These are phyloP conservation scores for Curvularia verruculosa DNA, from an alignment of 2,329 filamentous ascomycete genomes.

Conservation along the genomic window DNA sequence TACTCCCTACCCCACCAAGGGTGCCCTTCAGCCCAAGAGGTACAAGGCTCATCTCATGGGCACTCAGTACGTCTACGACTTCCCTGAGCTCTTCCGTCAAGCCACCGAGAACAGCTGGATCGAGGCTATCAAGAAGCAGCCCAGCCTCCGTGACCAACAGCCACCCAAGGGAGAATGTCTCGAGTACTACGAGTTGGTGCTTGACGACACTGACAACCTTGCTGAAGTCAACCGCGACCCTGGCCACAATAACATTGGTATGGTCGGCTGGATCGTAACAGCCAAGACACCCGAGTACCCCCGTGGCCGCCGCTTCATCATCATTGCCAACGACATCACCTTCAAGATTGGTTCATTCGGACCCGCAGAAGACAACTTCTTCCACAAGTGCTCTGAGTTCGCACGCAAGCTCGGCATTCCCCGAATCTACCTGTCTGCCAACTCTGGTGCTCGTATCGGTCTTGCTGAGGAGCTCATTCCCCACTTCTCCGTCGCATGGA, in stretches of 20 bases:
- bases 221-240: slow-evolving; percentile 93
- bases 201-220: slow-evolving; percentile 91
- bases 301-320: slow-evolving; percentile 86
- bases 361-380: slow-evolving; percentile 95
- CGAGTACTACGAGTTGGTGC: slow-evolving; percentile 89
- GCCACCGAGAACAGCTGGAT: slow-evolving; percentile 95
- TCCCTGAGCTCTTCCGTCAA: slow-evolving; percentile 98
- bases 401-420: slow-evolving; percentile 94
- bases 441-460: slow-evolving; percentile 96
- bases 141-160: slow-evolving; percentile 77
- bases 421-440: slow-evolving; percentile 96
- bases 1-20: slow-evolving; percentile 96
- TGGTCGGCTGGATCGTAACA: slow-evolving; percentile 98
- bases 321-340: slow-evolving; percentile 98
- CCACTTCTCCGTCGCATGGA: slow-evolving; percentile 97
- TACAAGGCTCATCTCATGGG: slow-evolving; percentile 99
- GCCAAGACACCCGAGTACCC: slow-evolving; percentile 96
- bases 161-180: slow-evolving; percentile 89
- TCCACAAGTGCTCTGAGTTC: slow-evolving; percentile 97
- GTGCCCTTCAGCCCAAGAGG: slow-evolving; percentile 96
- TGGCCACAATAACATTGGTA: slow-evolving; percentile 93
- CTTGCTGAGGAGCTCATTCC: slow-evolving; percentile 97
- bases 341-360: slow-evolving; percentile 99
- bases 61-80: slow-evolving; percentile 99
- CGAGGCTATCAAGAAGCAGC: slow-evolving; percentile 74